These are phyloP conservation scores for Aspergillus pseudoglaucus DNA, from an alignment of 2,329 filamentous ascomycete species.

Conservation along the genomic window DNA sequence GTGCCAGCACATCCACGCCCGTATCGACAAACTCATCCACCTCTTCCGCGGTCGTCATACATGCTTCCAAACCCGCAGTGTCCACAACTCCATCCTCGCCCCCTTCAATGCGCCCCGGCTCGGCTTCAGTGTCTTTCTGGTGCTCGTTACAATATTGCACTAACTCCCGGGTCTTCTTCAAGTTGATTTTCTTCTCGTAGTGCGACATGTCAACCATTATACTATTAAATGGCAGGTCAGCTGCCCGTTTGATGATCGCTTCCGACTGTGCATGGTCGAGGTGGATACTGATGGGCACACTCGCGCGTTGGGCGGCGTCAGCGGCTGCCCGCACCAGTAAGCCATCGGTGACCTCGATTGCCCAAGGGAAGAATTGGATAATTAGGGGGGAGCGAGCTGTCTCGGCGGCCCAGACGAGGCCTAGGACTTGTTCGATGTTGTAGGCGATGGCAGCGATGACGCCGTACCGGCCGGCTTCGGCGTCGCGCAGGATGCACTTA, in stretches of 20 bases:
- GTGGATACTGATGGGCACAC: slow-evolving; percentile 54
- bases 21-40: slow-evolving; percentile 61
- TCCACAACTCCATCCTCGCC: slow-evolving; percentile 67
- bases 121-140: slow-evolving; percentile 60
- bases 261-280: slow-evolving; percentile 58
- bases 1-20: slow-evolving; percentile 32
- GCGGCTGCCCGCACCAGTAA: slow-evolving; percentile 48
- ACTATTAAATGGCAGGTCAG: slow-evolving; percentile 55
- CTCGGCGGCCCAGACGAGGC: slow-evolving; percentile 59
- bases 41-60: slow-evolving; percentile 60
- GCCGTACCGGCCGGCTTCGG: slow-evolving; percentile 49
- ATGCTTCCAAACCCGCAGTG: slow-evolving; percentile 52
- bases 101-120: slow-evolving; percentile 61
- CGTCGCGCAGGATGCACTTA: slow-evolving; percentile 46
- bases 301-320: slow-evolving; percentile 46
- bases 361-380: slow-evolving; percentile 66
- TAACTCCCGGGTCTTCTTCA: slow-evolving; percentile 54
- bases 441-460: slow-evolving; percentile 54
- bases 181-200: slow-evolving; percentile 60
- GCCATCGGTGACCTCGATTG: slow-evolving; percentile 54
- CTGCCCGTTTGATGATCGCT: slow-evolving; percentile 52
- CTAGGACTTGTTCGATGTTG: slow-evolving; percentile 62
- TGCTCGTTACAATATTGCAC: slow-evolving; percentile 55
- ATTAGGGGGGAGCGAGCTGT: slow-evolving; percentile 58
- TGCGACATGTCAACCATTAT: slow-evolving; percentile 71